A percentile compares a stretch with the other conserved stretches of the same genome.
These are phyloP conservation scores for Solanum arcanum DNA, from an alignment of 257 asterid species.

Conservation along the genomic window DNA sequence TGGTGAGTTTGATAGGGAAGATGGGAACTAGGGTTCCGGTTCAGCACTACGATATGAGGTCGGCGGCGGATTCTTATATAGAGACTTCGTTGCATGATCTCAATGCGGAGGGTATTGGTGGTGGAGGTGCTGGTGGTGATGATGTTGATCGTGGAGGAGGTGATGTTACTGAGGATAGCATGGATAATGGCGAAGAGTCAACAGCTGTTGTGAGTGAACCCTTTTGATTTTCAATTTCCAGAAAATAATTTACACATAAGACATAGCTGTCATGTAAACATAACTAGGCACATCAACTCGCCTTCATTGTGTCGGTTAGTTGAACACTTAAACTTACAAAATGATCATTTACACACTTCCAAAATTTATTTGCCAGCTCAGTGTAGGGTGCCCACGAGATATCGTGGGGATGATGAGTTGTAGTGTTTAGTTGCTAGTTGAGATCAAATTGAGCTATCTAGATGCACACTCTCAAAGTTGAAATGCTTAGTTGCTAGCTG, in stretches of 20 bases:
- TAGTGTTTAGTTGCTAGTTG: background rate
- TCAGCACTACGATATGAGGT: conserved; percentile 61
- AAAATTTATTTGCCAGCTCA: background rate
- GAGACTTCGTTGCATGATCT: conserved; percentile 71
- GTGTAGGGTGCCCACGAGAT: background rate
- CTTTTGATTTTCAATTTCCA: background rate
- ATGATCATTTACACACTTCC: background rate
- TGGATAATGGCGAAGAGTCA: conserved; percentile 51
- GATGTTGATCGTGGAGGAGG: conserved; percentile 47
- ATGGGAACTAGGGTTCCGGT: conserved; percentile 78
- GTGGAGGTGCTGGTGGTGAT: conserved; percentile 12
- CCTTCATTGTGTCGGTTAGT: background rate
- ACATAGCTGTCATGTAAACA: background rate
- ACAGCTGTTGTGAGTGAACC: conserved; percentile 48
- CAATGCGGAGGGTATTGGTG: conserved; percentile 36
- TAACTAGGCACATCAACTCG: background rate
- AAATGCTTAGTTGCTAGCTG: background rate
- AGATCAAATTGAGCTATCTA: background rate
- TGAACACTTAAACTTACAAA: background rate
- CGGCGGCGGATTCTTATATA: conserved; percentile 66
- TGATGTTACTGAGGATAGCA: conserved; percentile 50
- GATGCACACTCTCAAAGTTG: background rate
- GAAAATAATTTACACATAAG: background rate
- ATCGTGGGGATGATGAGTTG: background rate
- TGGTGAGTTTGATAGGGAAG: background rate